phyloP scores from a whole-genome alignment of 2,329 filamentous ascomycete species.

The Apiospora saccharicola region DNA sequence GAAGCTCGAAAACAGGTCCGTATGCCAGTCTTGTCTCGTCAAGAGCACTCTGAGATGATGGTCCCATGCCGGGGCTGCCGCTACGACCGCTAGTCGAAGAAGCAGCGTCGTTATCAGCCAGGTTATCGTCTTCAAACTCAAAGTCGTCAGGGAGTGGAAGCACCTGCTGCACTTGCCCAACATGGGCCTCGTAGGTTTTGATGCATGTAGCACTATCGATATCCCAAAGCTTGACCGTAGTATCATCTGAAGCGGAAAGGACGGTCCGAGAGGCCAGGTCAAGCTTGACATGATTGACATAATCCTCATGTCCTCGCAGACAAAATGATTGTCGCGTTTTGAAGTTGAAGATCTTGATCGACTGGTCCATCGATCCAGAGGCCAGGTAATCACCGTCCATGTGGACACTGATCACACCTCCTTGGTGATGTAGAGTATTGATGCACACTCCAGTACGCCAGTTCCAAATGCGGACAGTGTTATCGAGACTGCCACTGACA shows the following conservation, averaged over 20 bases:
- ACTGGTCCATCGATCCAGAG: conserved; percentile 88
- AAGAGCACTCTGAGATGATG: conserved; percentile 38
- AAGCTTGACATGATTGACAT: conserved; percentile 95
- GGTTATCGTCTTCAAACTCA: conserved; percentile 77
- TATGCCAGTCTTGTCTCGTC: conserved; percentile 62
- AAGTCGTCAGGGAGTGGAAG: conserved; percentile 85
- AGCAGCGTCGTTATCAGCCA: conserved; percentile 61
- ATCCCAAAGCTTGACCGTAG: conserved; percentile 91
- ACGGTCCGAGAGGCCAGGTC: conserved; percentile 84
- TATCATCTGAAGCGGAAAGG: conserved; percentile 93
- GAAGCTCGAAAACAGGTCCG: conserved; percentile 67
- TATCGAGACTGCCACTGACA: conserved; percentile 88
- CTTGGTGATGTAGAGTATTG: conserved; percentile 79
- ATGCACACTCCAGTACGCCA: conserved; percentile 91
- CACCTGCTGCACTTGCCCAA: conserved; percentile 94
- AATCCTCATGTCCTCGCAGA: conserved; percentile 86
- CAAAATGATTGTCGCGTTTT: conserved; percentile 81
- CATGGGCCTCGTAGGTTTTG: conserved; percentile 82
- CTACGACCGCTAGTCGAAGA: conserved; percentile 59
- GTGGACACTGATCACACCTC: conserved; percentile 86
- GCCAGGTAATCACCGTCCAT: conserved; percentile 86
- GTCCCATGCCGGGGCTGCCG: conserved; percentile 45
- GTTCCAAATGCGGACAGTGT: conserved; percentile 93
- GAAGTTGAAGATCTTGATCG: conserved; percentile 93
- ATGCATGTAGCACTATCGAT: conserved; percentile 84